Evolutionary conservation across 1,284 basidiomycete genomes (phyloP), one percentile per base, ranked within the genome.

Genomic region (Thecaphora frezii): DNA sequence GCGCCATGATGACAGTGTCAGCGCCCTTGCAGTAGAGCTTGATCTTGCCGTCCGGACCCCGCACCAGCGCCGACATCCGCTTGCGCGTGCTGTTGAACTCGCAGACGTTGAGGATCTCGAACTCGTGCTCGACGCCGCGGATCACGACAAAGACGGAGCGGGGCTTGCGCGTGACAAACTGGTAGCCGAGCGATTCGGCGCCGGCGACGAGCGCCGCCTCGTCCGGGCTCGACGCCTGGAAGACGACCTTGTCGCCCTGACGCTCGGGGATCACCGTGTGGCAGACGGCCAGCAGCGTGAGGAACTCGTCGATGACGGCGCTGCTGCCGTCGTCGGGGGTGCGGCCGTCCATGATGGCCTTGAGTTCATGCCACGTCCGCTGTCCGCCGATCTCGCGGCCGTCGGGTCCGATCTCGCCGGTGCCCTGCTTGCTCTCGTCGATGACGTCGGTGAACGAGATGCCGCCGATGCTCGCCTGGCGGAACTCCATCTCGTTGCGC

Each of bases 11-110:
- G 69, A 98, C 96, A 1, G 93, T 97, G 78, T 99, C 96, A 1
- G 96, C 96, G 26, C 96, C 96, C 80, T 99, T 99, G 73, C 89
- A 93, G 78, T 90, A 97, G 13, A 99, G 81, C 81, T 93, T 96
- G 82, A 98, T 91, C 77, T 87, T 88, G 51, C 94, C 92, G 70
- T 93, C 88, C 0, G 93, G 89, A 33, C 86, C 84, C 18, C 92
- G 87, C 24, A 99, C 86, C 55, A 99, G 82, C 1, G 92, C 93
- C 21, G 93, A 97, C 96, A 99, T 98, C 54, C 96, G 86, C 79
- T 99, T 98, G 44, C 94, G 86, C 1, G 92, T 91, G 44, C 91
- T 96, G 80, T 97, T 98, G 84, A 99, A 98, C 80, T 98, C 96
- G 84, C 93, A 96, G 44, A 98, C 89, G 75, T 98, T 97, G 52